Evolutionary conservation across 2,329 filamentous ascomycete genomes (phyloP).

Genomic region (Pseudogymnoascus sp.): DNA sequence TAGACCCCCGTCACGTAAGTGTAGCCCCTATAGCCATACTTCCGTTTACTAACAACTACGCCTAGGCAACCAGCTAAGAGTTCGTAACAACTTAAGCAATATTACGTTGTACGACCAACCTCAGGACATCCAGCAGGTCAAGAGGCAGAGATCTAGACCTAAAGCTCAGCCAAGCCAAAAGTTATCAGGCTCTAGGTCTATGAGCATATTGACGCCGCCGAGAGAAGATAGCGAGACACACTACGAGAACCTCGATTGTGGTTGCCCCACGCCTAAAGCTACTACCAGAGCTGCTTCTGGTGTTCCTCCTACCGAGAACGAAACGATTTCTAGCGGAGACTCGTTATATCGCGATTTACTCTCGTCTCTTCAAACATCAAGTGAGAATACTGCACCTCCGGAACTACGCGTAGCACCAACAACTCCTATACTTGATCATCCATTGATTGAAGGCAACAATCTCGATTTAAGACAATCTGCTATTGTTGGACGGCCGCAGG

Average conservation of each 20-base stretch:
- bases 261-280: not conserved
- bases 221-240: not conserved
- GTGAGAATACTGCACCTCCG: not conserved
- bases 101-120: not conserved
- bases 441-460: not conserved
- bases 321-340: not conserved
- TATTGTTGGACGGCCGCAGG: not conserved
- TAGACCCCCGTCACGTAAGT: constrained; percentile 30
- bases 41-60: not conserved
- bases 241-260: not conserved
- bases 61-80: not conserved
- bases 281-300: not conserved
- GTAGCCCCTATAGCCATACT: constrained; percentile 10
- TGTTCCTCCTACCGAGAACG: not conserved
- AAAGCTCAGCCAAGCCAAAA: constrained; percentile 19
- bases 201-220: constrained; percentile 15
- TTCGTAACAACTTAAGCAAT: not conserved
- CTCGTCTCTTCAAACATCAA: not conserved
- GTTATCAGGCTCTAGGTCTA: constrained; percentile 18
- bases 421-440: not conserved
- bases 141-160: constrained; percentile 22
- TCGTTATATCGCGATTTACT: not conserved
- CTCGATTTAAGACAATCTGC: not conserved
- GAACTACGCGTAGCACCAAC: not conserved
- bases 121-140: constrained; percentile 12